These are phyloP conservation scores for Dinochytrium kinnereticum DNA, from an alignment of 371 early-diverging fungal species.

Conservation along the genomic window DNA sequence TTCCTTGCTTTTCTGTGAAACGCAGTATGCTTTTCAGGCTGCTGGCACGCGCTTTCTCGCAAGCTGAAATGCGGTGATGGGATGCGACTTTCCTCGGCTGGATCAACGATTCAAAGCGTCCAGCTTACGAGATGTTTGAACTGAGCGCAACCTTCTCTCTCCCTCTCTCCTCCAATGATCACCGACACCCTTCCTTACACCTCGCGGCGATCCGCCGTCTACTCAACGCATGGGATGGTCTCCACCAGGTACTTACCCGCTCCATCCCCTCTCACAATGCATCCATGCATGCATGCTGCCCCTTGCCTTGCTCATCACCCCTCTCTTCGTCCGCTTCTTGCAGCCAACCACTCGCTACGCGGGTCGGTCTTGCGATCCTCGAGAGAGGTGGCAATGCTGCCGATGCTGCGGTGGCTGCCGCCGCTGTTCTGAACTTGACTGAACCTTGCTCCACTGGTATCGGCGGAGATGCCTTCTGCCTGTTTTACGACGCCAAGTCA, in stretches of 20 bases:
- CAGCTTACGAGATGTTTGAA: not conserved
- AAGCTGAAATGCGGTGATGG: no score
- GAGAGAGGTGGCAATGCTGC: constrained; percentile 88
- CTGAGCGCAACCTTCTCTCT: not conserved
- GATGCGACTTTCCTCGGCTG: no score
- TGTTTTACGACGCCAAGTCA: constrained; percentile 73
- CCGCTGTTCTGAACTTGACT: constrained; percentile 69
- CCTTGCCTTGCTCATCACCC: no score
- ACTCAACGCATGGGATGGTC: constrained; percentile 58
- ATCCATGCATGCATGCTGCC: no score
- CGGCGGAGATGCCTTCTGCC: constrained; percentile 91
- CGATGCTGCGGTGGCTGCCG: constrained; percentile 84
- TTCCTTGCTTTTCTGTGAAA: not conserved
- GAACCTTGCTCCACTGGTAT: constrained; percentile 90
- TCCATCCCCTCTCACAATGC: not conserved
- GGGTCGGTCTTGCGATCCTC: constrained; percentile 81
- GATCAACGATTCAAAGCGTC: no score
- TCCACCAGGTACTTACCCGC: constrained; percentile 38
- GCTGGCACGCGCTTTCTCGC: not conserved
- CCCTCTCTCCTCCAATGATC: not conserved
- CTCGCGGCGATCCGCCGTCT: constrained; percentile 56
- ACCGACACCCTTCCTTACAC: constrained; percentile 32
- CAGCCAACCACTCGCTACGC: constrained; percentile 81
- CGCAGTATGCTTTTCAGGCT: not conserved
- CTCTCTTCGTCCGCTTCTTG: no score